Evolutionary conservation across 2,329 filamentous ascomycete genomes (phyloP).

Genomic region (Chaetomium sp.): DNA sequence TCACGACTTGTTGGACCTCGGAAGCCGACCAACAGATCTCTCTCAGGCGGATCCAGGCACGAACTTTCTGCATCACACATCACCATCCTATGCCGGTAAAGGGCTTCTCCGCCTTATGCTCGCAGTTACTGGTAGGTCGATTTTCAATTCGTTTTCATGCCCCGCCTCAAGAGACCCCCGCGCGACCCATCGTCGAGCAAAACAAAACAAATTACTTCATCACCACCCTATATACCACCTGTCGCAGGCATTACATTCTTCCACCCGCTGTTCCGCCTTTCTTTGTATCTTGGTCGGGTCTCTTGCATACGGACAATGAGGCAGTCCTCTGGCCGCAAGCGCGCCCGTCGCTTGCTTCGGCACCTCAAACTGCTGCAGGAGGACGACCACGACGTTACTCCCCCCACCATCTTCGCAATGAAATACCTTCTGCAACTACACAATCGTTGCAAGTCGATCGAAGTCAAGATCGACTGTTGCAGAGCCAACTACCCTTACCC

Average conservation of each 20-base stretch:
- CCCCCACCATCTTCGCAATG: conserved; percentile 12
- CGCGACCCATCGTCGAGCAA: no score
- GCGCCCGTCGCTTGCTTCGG: conserved; percentile 11
- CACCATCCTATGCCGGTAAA: no score
- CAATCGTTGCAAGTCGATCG: conserved; percentile 7
- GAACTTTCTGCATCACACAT: no score
- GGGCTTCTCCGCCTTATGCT: no score
- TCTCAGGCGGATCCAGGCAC: no score
- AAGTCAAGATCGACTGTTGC: conserved; percentile 9
- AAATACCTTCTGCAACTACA: conserved; percentile 16
- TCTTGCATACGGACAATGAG: not conserved
- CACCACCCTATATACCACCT: no score
- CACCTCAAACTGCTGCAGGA: conserved; percentile 13
- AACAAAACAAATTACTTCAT: no score
- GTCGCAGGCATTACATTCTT: not conserved
- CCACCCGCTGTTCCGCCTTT: not conserved
- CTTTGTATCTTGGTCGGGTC: not conserved
- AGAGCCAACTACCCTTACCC: not conserved
- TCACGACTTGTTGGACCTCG: not conserved
- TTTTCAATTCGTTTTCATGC: no score
- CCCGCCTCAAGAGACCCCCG: no score
- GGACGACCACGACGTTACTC: conserved; percentile 9
- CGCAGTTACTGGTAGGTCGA: no score
- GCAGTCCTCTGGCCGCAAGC: conserved; percentile 4
- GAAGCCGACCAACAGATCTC: no score